phyloP scores from a whole-genome alignment of 768 basidiomycete species.

The Trametes villosa region DNA sequence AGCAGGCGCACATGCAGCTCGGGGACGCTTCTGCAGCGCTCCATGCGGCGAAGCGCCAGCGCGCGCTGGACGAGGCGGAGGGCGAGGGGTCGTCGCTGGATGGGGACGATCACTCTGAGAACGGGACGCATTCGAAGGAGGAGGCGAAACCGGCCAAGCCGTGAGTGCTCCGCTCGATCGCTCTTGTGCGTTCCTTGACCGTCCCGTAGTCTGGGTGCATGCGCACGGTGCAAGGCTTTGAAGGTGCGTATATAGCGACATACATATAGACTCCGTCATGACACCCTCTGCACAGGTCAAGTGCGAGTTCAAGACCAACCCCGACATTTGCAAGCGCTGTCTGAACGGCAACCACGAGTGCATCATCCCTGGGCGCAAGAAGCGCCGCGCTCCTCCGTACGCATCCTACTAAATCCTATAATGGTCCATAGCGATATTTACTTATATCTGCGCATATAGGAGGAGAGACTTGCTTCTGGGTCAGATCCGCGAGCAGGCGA shows the following conservation, averaged over 20 bases:
- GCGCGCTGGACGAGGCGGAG: conserved; percentile 21
- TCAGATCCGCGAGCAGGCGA: conserved; percentile 75
- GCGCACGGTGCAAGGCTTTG: conserved; percentile 67
- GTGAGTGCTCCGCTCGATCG: conserved; percentile 17
- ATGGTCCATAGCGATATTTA: not conserved
- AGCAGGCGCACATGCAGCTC: conserved; percentile 13
- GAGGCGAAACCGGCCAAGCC: conserved; percentile 23
- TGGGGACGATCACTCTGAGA: conserved; percentile 19
- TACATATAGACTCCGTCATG: not conserved
- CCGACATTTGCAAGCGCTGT: conserved; percentile 78
- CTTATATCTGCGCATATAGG: conserved; percentile 38
- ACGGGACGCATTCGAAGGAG: conserved; percentile 15
- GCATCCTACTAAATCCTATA: conserved; percentile 32
- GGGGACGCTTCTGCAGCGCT: conserved; percentile 10
- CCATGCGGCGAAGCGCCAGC: conserved; percentile 24
- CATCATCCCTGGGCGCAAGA: conserved; percentile 82
- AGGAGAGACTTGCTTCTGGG: conserved; percentile 82
- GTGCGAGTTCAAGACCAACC: conserved; percentile 75
- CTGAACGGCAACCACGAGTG: conserved; percentile 73
- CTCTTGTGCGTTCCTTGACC: not conserved
- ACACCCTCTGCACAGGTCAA: conserved; percentile 55
- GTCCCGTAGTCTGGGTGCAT: conserved; percentile 53
- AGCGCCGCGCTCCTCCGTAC: conserved; percentile 78
- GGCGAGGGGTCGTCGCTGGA: conserved; percentile 19
- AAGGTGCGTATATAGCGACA: conserved; percentile 40